Percentiles rank a stretch among this genome's conserved stretches.
Conservation (phyloP, 2,329 filamentous ascomycete species). For the Berkeleyomyces basicola region DNA sequence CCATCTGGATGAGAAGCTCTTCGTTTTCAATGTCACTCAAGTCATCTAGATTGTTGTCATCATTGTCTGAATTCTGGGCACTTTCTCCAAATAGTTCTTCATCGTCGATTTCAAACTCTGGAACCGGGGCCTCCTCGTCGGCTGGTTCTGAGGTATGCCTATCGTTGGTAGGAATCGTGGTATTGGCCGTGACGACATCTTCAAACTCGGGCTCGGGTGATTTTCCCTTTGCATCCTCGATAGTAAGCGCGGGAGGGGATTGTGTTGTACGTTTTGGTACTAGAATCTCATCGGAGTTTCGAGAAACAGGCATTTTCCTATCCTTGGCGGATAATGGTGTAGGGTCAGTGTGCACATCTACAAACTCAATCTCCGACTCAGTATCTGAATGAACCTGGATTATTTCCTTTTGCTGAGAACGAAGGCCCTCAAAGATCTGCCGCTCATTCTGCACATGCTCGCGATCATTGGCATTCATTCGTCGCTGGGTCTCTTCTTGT, state of each 20-base stretch:
- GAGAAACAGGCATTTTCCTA: neutral
- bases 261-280: neutral
- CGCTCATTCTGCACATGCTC: slow-evolving; percentile 40
- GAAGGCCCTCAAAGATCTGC: neutral
- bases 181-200: slow-evolving; percentile 1
- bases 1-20: slow-evolving; percentile 71
- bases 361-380: slow-evolving; percentile 39
- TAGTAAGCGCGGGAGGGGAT: neutral
- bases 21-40: slow-evolving; percentile 85
- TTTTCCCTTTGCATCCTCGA: neutral
- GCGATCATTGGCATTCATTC: slow-evolving; percentile 48
- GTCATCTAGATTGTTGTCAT: slow-evolving; percentile 34
- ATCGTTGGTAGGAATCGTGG: neutral
- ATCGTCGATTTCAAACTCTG: slow-evolving; percentile 23
- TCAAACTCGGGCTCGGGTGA: slow-evolving; percentile 9
- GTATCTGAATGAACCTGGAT: slow-evolving; percentile 44
- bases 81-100: slow-evolving; percentile 28
- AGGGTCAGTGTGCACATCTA: slow-evolving; percentile 23
- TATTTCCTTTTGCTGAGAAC: slow-evolving; percentile 30
- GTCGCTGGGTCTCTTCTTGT: slow-evolving; percentile 36
- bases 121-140: slow-evolving; percentile 15
- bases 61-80: slow-evolving; percentile 2
- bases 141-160: neutral
- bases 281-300: neutral
- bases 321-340: neutral